These are phyloP conservation scores for Globomyces sp. DNA, from an alignment of 371 early-diverging fungal species.

Conservation along the genomic window DNA sequence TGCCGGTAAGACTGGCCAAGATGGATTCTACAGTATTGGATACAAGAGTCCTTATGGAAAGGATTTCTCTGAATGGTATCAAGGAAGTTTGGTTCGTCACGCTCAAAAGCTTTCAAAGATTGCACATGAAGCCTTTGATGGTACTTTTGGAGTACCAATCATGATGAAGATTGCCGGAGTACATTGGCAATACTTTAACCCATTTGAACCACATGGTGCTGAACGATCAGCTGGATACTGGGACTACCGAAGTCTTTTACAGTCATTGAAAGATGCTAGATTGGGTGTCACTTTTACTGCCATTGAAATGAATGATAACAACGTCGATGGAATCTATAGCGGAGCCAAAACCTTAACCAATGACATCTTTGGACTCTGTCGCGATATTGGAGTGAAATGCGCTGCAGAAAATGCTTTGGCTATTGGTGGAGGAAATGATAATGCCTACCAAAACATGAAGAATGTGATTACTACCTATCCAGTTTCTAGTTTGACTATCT, in stretches of 20 bases:
- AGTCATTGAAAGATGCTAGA: neutral
- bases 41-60: conserved; percentile 3
- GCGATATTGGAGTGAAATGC: conserved; percentile 2
- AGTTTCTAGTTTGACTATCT: conserved; percentile 8
- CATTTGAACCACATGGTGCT: conserved; percentile 14
- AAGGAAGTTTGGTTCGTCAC: conserved; percentile 10
- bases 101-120: neutral
- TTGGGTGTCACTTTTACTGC: conserved; percentile 21
- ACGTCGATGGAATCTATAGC: conserved; percentile 13
- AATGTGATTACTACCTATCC: conserved; percentile 13
- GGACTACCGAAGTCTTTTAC: conserved; percentile 16
- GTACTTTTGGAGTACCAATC: conserved; percentile 8
- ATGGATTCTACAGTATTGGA: conserved; percentile 11
- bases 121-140: conserved; percentile 13
- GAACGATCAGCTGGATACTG: conserved; percentile 23
- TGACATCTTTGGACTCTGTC: neutral
- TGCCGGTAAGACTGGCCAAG: conserved; percentile 11
- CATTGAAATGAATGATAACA: conserved; percentile 17
- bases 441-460: conserved; percentile 14
- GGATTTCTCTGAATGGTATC: conserved; percentile 22
- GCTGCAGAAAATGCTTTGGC: conserved; percentile 17
- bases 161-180: conserved; percentile 22
- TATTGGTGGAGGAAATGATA: neutral
- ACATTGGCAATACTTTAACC: conserved; percentile 20
- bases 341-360: conserved; percentile 18